These are phyloP conservation scores for Fusarium humuli DNA, from an alignment of 2,329 filamentous ascomycete species.

Conservation along the genomic window DNA sequence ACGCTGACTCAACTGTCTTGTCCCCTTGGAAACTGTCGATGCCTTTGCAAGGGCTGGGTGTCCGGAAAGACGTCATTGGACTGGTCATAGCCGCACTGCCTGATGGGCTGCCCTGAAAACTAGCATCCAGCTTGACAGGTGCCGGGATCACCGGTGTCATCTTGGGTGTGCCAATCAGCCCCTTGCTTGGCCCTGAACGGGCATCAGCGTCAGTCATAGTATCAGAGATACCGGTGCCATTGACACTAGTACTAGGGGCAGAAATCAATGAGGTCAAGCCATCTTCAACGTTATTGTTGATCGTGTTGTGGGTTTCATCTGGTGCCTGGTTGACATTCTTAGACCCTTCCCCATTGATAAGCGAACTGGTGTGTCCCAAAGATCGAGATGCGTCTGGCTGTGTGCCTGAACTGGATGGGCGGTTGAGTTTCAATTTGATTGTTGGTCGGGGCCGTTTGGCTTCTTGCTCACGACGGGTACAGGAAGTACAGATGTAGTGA, in stretches of 20 bases:
- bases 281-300: slow-evolving; percentile 26
- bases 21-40: slow-evolving; percentile 42
- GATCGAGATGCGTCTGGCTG: slow-evolving; percentile 17
- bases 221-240: slow-evolving; percentile 22
- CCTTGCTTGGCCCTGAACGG: slow-evolving; percentile 14
- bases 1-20: slow-evolving; percentile 41
- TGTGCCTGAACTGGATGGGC: slow-evolving; percentile 28
- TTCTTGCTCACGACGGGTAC: slow-evolving; percentile 74
- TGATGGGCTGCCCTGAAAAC: slow-evolving; percentile 25
- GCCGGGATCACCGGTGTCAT: slow-evolving; percentile 39
- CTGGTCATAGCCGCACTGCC: slow-evolving; percentile 23
- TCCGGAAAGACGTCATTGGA: slow-evolving; percentile 37
- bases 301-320: slow-evolving; percentile 7
- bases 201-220: slow-evolving; percentile 5
- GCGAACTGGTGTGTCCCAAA: slow-evolving; percentile 6
- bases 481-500: slow-evolving; percentile 84
- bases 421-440: slow-evolving; percentile 65
- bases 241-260: slow-evolving; percentile 21
- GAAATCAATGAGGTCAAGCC: slow-evolving; percentile 24
- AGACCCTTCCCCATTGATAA: not conserved
- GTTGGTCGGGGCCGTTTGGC: slow-evolving; percentile 66
- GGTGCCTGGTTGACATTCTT: not conserved
- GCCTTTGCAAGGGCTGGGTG: slow-evolving; percentile 42
- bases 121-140: slow-evolving; percentile 41
- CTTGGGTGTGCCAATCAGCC: slow-evolving; percentile 18